These are phyloP conservation scores for Penicillium pancosmium DNA, from an alignment of 495 filamentous ascomycete species.

Conservation along the genomic window DNA sequence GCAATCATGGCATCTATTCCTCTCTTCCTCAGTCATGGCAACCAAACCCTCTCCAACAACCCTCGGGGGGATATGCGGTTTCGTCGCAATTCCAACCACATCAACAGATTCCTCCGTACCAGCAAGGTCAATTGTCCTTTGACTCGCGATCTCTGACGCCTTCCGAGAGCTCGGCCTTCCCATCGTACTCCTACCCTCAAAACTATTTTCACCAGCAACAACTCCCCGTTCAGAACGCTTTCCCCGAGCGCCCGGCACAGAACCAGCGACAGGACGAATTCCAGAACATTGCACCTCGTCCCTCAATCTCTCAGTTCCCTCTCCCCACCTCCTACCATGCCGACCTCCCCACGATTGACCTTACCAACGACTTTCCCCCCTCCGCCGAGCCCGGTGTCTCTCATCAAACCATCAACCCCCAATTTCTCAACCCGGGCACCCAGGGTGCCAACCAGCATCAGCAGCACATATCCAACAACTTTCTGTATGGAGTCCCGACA, in stretches of 20 bases:
- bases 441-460: constrained; percentile 22
- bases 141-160: constrained; percentile 35
- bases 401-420: constrained; percentile 45
- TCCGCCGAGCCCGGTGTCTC: constrained; percentile 23
- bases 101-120: constrained; percentile 36
- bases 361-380: constrained; percentile 33
- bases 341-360: constrained; percentile 34
- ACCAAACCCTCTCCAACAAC: constrained; percentile 35
- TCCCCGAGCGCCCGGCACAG: constrained; percentile 28
- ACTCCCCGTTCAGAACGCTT: constrained; percentile 33
- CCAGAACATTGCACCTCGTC: constrained; percentile 19
- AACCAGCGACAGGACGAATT: constrained; percentile 26
- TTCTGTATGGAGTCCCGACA: constrained; percentile 33
- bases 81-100: constrained; percentile 34
- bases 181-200: constrained; percentile 35
- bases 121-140: constrained; percentile 38
- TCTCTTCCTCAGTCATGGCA: constrained; percentile 42
- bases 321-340: constrained; percentile 31
- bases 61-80: constrained; percentile 30
- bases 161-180: constrained; percentile 38
- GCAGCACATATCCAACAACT: constrained; percentile 27
- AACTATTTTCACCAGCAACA: constrained; percentile 40
- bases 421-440: constrained; percentile 33
- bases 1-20: constrained; percentile 40
- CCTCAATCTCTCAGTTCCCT: constrained; percentile 28